These are phyloP conservation scores for Monotropa hypopitys DNA, from an alignment of 179 eudicot species.

Conservation along the genomic window DNA sequence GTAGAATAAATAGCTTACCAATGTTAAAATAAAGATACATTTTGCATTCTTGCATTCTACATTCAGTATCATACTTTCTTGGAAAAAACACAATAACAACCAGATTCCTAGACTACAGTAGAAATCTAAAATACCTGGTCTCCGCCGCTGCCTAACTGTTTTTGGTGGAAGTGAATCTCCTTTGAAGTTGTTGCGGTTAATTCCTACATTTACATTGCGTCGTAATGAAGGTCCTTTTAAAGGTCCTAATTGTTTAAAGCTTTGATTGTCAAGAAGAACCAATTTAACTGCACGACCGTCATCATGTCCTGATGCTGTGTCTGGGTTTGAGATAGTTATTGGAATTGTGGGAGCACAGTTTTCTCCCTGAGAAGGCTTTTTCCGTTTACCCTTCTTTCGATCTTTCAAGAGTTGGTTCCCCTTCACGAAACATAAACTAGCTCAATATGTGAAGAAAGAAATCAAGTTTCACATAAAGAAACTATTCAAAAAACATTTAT, in stretches of 20 bases:
- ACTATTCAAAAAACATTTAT: neutral
- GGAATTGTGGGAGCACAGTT: slow-evolving; percentile 30
- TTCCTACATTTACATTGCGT: slow-evolving; percentile 40
- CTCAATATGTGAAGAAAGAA: slow-evolving; percentile 7
- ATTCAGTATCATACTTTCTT: neutral
- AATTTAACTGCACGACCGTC: slow-evolving; percentile 30
- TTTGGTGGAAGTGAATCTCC: slow-evolving; percentile 39
- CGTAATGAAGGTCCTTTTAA: slow-evolving; percentile 49
- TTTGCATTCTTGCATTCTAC: neutral
- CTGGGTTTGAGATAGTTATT: slow-evolving; percentile 34
- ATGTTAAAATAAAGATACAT: neutral
- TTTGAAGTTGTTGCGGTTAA: slow-evolving; percentile 42
- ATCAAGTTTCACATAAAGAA: neutral
- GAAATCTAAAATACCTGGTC: slow-evolving; percentile 35
- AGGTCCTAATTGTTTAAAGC: slow-evolving; percentile 41
- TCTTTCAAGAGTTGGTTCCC: slow-evolving; percentile 86
- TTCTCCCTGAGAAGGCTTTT: slow-evolving; percentile 51
- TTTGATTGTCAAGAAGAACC: slow-evolving; percentile 51
- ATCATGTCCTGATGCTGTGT: slow-evolving; percentile 39
- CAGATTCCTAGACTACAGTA: neutral
- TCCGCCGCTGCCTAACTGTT: slow-evolving; percentile 49
- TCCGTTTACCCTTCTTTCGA: slow-evolving; percentile 56
- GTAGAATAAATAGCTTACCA: neutral
- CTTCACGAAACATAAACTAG: slow-evolving; percentile 32
- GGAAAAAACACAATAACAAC: neutral